Percentiles rank a stretch among this genome's conserved stretches.
phyloP scores from a whole-genome alignment of 345 rosid species.

The Kandelia obovata region DNA sequence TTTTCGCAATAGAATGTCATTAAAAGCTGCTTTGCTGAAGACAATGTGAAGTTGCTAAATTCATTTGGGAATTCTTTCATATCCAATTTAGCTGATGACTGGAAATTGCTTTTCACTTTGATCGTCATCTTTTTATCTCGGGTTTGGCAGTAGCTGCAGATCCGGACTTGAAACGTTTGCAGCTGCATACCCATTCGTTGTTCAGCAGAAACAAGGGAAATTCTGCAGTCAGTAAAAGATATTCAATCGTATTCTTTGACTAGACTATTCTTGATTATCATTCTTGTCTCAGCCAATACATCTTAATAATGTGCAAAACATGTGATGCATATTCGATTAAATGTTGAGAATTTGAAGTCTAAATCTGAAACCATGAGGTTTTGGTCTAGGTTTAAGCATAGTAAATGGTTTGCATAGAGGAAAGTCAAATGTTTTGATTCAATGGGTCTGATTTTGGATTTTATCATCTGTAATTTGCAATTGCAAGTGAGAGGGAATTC shows the following conservation, averaged over 20 bases:
- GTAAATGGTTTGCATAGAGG: background rate
- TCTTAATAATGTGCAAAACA: too few relatives aligned
- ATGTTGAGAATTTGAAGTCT: too few relatives aligned
- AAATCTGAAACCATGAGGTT: background rate
- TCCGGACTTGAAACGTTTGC: constrained; percentile 80
- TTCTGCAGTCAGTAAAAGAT: constrained; percentile 63
- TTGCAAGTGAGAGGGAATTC: background rate
- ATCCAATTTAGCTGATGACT: background rate
- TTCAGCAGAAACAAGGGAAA: constrained; percentile 58
- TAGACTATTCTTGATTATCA: too few relatives aligned
- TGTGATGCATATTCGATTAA: too few relatives aligned
- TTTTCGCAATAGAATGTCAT: background rate
- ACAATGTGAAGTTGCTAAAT: background rate
- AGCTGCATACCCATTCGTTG: constrained; percentile 90
- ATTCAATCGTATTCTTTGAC: background rate
- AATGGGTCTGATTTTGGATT: background rate
- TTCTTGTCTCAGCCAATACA: too few relatives aligned
- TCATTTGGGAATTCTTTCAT: background rate
- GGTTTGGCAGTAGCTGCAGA: constrained; percentile 85
- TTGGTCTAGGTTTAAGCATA: constrained; percentile 4
- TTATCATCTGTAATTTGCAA: background rate
- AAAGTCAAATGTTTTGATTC: constrained; percentile 8
- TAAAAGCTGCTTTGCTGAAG: background rate
- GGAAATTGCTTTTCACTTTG: constrained; percentile 8
- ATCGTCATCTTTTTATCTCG: constrained; percentile 29